phyloP scores from a whole-genome alignment of 169 alveolate species.

The Plasmodium ovale region DNA sequence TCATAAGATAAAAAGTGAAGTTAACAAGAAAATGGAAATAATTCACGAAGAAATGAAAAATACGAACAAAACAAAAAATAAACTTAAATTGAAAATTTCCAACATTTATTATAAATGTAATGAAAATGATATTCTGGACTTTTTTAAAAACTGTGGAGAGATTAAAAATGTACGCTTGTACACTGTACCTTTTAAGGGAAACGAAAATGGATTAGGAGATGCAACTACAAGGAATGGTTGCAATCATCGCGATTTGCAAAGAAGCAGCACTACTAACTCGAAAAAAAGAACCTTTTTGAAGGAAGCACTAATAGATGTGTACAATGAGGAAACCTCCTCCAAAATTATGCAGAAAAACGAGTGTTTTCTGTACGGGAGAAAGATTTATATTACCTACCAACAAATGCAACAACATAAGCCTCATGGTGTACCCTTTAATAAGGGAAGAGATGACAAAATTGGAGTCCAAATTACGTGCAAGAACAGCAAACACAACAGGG shows the following conservation, averaged over 20 bases:
- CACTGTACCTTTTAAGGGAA: slow-evolving; percentile 13
- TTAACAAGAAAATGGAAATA: slow-evolving; percentile 24
- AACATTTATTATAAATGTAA: slow-evolving; percentile 74
- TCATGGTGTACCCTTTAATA: not conserved
- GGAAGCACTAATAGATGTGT: slow-evolving; percentile 64
- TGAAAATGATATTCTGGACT: slow-evolving; percentile 67
- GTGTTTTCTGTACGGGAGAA: slow-evolving; percentile 59
- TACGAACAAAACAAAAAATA: slow-evolving; percentile 13
- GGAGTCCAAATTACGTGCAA: slow-evolving; percentile 25
- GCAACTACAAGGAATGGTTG: not conserved
- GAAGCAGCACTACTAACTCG: not conserved
- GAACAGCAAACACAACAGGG: slow-evolving; percentile 14
- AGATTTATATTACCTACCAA: slow-evolving; percentile 51
- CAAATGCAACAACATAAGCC: slow-evolving; percentile 1
- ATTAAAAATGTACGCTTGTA: slow-evolving; percentile 50
- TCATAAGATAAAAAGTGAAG: slow-evolving; percentile 42
- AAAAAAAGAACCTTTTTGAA: slow-evolving; percentile 20
- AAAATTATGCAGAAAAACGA: slow-evolving; percentile 60
- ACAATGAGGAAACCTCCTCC: slow-evolving; percentile 39
- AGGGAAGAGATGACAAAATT: not conserved
- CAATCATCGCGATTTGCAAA: not conserved
- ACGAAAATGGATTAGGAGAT: not conserved
- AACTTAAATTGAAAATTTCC: slow-evolving; percentile 38
- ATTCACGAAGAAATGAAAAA: slow-evolving; percentile 67
- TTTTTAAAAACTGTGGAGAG: slow-evolving; percentile 69